Evolutionary conservation across 1,139 yeast genomes (phyloP).

Genomic region (Lipomyces yarrowii): DNA sequence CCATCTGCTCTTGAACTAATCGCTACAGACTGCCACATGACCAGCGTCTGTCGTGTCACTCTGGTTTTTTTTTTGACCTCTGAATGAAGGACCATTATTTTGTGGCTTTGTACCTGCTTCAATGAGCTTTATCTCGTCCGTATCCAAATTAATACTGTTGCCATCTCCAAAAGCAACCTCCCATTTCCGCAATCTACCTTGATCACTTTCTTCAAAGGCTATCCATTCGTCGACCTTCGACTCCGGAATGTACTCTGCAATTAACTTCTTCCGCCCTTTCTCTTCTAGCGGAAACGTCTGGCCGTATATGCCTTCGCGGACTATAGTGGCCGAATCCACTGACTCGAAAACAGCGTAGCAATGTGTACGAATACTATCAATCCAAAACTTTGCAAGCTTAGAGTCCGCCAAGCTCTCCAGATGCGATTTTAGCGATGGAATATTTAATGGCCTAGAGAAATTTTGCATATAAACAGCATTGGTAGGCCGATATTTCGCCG

Average conservation of each 20-base stretch:
- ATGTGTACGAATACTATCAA: conserved; percentile 29
- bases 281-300: conserved; percentile 26
- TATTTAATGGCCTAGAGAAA: conserved; percentile 28
- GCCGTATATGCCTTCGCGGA: conserved; percentile 19
- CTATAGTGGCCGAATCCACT: conserved; percentile 13
- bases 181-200: conserved; percentile 18
- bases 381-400: conserved; percentile 20
- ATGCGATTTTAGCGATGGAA: conserved; percentile 15
- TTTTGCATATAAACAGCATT: conserved; percentile 21
- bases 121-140: conserved; percentile 4
- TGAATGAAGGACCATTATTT: neutral
- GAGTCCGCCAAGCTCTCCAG: conserved; percentile 13
- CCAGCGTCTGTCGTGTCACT: no score
- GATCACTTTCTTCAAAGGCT: conserved; percentile 18
- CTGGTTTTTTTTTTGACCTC: no score
- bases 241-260: conserved; percentile 22
- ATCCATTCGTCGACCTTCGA: conserved; percentile 21
- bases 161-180: conserved; percentile 17
- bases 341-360: conserved; percentile 20
- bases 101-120: conserved; percentile 14
- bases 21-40: no score
- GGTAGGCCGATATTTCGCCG: conserved; percentile 9
- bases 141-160: neutral
- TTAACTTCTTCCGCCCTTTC: conserved; percentile 16
- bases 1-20: no score